Percentiles rank a stretch among this genome's conserved stretches.
Evolutionary conservation across 495 filamentous ascomycete species (phyloP).

Genomic region (Amorphotheca resinae): DNA sequence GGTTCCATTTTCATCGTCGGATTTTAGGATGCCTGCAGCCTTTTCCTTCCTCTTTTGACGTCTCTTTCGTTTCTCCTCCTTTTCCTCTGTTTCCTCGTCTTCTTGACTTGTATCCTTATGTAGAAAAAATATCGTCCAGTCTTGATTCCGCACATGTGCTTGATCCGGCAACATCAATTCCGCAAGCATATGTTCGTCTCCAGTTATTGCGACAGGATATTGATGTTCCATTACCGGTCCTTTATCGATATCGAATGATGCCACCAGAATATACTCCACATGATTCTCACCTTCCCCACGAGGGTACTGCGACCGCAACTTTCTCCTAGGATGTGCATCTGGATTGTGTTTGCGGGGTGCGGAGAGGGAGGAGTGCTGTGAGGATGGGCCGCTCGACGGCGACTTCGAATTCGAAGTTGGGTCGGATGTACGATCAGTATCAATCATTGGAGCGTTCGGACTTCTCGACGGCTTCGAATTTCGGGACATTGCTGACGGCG

Average conservation of each 20-base stretch:
- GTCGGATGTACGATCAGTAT: slow-evolving; percentile 37
- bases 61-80: slow-evolving; percentile 37
- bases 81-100: slow-evolving; percentile 53
- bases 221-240: slow-evolving; percentile 98
- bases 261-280: slow-evolving; percentile 98
- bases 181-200: slow-evolving; percentile 95
- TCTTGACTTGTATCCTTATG: slow-evolving; percentile 84
- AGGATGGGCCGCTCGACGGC: slow-evolving; percentile 40
- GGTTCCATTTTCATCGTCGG: slow-evolving; percentile 30
- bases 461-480: slow-evolving; percentile 34
- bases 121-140: slow-evolving; percentile 99
- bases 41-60: slow-evolving; percentile 32
- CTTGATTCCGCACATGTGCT: slow-evolving; percentile 85
- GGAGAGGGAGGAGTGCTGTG: slow-evolving; percentile 40
- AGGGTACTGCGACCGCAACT: slow-evolving; percentile 77
- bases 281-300: slow-evolving; percentile 68
- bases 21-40: slow-evolving; percentile 41
- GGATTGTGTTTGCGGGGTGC: slow-evolving; percentile 31
- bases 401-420: slow-evolving; percentile 44
- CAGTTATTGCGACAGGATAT: slow-evolving; percentile 84
- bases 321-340: slow-evolving; percentile 31
- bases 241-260: slow-evolving; percentile 91
- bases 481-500: slow-evolving; percentile 39
- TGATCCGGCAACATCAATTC: slow-evolving; percentile 99
- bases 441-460: slow-evolving; percentile 35